Base-by-base conservation (phyloP, 768 basidiomycete genomes). In the Tylopilus balloui region DNA sequence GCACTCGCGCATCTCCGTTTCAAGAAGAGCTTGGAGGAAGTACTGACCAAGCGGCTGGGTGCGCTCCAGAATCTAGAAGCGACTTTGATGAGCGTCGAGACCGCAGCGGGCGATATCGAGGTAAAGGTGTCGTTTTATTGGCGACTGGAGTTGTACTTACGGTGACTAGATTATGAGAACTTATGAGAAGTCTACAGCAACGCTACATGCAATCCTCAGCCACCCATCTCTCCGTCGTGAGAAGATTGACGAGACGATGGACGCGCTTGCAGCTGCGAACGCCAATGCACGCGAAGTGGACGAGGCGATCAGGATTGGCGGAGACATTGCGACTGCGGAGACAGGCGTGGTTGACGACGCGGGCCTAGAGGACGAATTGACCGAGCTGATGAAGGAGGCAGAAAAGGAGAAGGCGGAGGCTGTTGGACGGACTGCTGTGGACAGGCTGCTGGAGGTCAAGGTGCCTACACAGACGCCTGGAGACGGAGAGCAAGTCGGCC, bases 91-190 rank as follows among this genome's bases (percentile, higher is more conserved):
- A 78, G 80, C 38, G 90, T 97, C 6, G 92, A 98, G 68, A 79
- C 83, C 3, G 89, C 93, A n/a, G 88, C 88, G 24, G 86, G 85
- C 3, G 88, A 97, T 66, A 76, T 93, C 11, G 85, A 92, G 74
- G 93, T 93, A 62, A 46, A 36, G 71, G 61, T 27, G 13, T 23
- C 17, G n/a, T 49, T 38, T 37, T 19, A 32, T 47, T 36, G 37
- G 35, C n/a, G 12, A 43, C 31, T 17, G 32, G 24, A 7, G 3
- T 40, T 3, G 27, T 43, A 43, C 48, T 53, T 21, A 46, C 24
- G 12, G 1, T 1, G 17, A 45, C 42, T 49, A 93, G 91, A 88
- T 96, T 42, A 82, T 98, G 80, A 80, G 79, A 56, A 79, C 83
- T 0, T 98, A 95, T 62, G 79, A 90, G 66, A 81, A 83, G 3